Conservation (phyloP, 2,329 filamentous ascomycete genomes). For the Scolecobasidium constrictum region DNA sequence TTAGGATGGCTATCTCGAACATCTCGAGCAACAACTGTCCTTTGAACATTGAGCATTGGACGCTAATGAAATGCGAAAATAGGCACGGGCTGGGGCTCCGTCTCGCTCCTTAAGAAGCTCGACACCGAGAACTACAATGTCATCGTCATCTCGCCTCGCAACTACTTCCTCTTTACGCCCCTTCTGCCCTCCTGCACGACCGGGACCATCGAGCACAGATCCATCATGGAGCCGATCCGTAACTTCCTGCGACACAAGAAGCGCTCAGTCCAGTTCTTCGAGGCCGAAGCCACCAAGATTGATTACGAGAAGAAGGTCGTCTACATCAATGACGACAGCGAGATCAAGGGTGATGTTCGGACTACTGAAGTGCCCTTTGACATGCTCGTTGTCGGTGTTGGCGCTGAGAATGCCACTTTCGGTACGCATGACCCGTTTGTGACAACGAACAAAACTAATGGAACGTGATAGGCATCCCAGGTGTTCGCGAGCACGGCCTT, state of each 20-base stretch:
- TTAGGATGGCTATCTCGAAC: neutral
- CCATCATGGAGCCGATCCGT: slow-evolving; percentile 98
- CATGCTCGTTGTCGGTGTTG: slow-evolving; percentile 95
- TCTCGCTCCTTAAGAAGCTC: slow-evolving; percentile 95
- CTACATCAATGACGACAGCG: slow-evolving; percentile 83
- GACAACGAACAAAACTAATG: slow-evolving; percentile 11
- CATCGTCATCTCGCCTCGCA: slow-evolving; percentile 91
- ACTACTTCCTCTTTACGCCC: slow-evolving; percentile 99
- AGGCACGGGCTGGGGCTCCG: slow-evolving; percentile 95
- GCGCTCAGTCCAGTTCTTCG: slow-evolving; percentile 89
- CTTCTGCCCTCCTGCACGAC: slow-evolving; percentile 95
- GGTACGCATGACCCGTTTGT: no score
- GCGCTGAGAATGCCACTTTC: slow-evolving; percentile 97
- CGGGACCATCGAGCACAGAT: slow-evolving; percentile 94
- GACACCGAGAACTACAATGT: slow-evolving; percentile 99
- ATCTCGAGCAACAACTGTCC: no score
- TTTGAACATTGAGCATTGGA: no score
- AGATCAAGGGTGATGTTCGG: slow-evolving; percentile 72
- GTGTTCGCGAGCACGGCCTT: slow-evolving; percentile 88
- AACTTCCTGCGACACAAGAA: slow-evolving; percentile 94
- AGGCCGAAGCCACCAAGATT: slow-evolving; percentile 92
- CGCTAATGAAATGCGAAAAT: no score
- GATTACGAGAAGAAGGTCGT: slow-evolving; percentile 85
- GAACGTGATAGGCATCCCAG: slow-evolving; percentile 72
- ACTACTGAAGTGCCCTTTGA: slow-evolving; percentile 92